phyloP scores from a whole-genome alignment of 2,329 filamentous ascomycete genomes.

The Diaporthe aspalathi region DNA sequence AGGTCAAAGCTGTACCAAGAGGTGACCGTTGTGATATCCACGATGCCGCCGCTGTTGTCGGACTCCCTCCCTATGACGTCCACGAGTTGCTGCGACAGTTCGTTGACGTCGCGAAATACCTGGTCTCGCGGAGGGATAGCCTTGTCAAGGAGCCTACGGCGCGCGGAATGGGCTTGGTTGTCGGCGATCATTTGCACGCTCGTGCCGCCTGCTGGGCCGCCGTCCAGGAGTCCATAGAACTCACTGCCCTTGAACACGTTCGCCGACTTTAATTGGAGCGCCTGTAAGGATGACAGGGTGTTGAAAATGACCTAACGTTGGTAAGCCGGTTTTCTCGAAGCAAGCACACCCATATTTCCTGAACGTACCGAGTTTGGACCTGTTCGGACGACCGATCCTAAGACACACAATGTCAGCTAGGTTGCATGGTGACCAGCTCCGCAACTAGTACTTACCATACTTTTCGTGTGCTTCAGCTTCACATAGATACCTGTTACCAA shows the following conservation, averaged over 20 bases:
- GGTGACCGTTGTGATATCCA: not conserved
- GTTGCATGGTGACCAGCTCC: fast-evolving
- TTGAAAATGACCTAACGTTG: not conserved
- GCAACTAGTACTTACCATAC: not conserved
- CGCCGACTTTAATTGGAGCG: not conserved
- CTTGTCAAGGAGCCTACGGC: slow-evolving; percentile 10
- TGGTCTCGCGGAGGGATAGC: slow-evolving; percentile 1
- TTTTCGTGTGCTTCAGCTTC: slow-evolving; percentile 6
- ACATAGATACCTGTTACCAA: slow-evolving; percentile 1
- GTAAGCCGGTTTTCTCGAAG: not conserved
- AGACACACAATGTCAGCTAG: not conserved
- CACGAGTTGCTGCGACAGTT: not conserved
- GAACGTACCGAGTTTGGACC: not conserved
- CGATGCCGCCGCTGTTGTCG: not conserved
- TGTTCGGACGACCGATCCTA: slow-evolving; percentile 5
- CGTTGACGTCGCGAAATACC: slow-evolving; percentile 7
- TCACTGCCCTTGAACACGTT: slow-evolving; percentile 15
- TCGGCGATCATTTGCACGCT: slow-evolving; percentile 21
- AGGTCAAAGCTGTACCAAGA: slow-evolving; percentile 27
- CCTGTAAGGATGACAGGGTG: slow-evolving; percentile 5
- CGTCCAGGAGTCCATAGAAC: not conserved
- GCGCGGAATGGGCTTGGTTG: not conserved
- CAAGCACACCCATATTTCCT: not conserved
- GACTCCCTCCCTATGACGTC: not conserved
- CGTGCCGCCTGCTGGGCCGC: not conserved